Conservation (phyloP, 2,329 filamentous ascomycete genomes). For the Xylariales sp. region DNA sequence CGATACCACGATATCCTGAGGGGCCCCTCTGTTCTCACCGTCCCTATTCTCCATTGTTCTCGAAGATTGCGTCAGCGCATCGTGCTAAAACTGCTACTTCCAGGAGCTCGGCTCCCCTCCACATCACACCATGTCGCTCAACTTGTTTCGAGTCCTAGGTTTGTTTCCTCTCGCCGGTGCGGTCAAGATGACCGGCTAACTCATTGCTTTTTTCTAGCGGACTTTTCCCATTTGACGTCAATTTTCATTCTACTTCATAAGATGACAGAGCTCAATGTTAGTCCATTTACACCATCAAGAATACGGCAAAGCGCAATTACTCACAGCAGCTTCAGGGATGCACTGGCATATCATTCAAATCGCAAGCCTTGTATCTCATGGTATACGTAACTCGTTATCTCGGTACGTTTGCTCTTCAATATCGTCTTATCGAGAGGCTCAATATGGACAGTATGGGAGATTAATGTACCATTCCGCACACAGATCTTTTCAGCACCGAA, state of each 20-base stretch:
- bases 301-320: constrained; percentile 34
- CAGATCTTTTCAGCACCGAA: constrained; percentile 86
- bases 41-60: constrained; percentile 9
- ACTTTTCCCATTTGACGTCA: constrained; percentile 94
- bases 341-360: constrained; percentile 98
- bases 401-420: constrained; percentile 59
- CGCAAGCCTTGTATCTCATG: constrained; percentile 91
- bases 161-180: constrained; percentile 44
- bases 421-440: background rate
- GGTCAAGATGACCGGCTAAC: constrained; percentile 36
- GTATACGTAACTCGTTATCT: constrained; percentile 96
- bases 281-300: constrained; percentile 47
- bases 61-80: constrained; percentile 35
- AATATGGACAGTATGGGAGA: background rate
- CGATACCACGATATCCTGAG: constrained; percentile 22
- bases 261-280: constrained; percentile 91
- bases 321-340: constrained; percentile 76
- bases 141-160: constrained; percentile 70
- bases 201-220: constrained; percentile 66
- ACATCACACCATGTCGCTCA: constrained; percentile 60
- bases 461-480: constrained; percentile 19
- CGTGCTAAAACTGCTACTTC: constrained; percentile 32
- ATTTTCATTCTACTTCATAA: constrained; percentile 97
- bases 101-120: constrained; percentile 41
- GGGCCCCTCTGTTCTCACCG: constrained; percentile 6